Conservation (phyloP, 1,139 yeast genomes). For the Candida sp. region DNA sequence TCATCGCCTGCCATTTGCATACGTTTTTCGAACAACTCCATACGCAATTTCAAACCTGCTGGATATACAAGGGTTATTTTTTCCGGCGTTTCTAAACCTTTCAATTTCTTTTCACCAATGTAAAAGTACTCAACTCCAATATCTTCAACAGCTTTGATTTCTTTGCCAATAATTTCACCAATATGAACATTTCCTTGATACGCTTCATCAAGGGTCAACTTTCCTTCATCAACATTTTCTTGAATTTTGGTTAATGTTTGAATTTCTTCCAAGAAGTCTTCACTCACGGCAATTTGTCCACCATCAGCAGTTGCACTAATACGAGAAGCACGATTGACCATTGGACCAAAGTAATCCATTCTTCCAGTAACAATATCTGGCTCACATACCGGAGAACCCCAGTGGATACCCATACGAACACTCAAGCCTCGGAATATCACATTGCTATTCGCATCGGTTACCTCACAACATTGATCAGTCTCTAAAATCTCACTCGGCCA, state of each 20-base stretch:
- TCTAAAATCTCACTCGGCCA: conserved; percentile 96
- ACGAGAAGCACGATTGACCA: conserved; percentile 94
- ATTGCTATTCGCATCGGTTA: conserved; percentile 61
- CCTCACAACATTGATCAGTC: conserved; percentile 80
- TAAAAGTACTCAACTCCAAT: conserved; percentile 70
- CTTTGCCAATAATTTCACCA: conserved; percentile 65
- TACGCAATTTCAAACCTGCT: conserved; percentile 55
- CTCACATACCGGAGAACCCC: conserved; percentile 98
- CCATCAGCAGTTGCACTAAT: conserved; percentile 97
- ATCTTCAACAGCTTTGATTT: conserved; percentile 61
- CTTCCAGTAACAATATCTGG: conserved; percentile 91
- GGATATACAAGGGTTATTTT: conserved; percentile 80
- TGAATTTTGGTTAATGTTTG: conserved; percentile 55
- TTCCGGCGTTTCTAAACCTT: conserved; percentile 95
- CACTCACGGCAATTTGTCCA: conserved; percentile 89
- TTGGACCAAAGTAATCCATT: conserved; percentile 99
- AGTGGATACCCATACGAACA: conserved; percentile 97
- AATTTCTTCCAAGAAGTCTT: conserved; percentile 76
- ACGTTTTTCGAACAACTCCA: conserved; percentile 38
- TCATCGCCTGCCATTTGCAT: conserved; percentile 15
- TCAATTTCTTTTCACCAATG: conserved; percentile 84
- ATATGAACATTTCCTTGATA: conserved; percentile 59
- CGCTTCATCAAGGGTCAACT: conserved; percentile 45
- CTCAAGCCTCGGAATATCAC: conserved; percentile 82
- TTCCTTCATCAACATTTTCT: conserved; percentile 39